Conservation (phyloP, 257 asterid genomes). For the Scutellaria galericulata region DNA sequence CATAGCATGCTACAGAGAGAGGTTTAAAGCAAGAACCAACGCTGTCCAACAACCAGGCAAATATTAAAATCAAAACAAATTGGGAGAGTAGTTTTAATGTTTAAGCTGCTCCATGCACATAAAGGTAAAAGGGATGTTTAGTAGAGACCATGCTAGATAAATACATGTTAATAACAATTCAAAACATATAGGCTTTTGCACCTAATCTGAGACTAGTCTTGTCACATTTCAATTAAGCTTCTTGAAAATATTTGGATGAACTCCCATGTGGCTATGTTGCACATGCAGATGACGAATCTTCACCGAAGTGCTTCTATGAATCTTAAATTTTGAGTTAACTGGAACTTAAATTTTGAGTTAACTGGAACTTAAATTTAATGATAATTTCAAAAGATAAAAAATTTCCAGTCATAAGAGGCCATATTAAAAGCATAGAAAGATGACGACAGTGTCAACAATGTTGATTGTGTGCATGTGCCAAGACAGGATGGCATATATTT, state of each 20-base stretch:
- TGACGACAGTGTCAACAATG: not conserved
- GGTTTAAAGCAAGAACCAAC: conserved; percentile 49
- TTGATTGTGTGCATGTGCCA: not conserved
- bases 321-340: not conserved
- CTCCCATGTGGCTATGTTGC: not conserved
- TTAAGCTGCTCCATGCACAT: not conserved
- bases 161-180: not conserved
- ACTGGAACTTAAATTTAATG: not conserved
- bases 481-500: too few species aligned
- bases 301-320: not conserved
- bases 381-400: not conserved
- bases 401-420: too few species aligned
- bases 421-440: too few species aligned
- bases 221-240: not conserved
- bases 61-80: not conserved
- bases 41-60: conserved; percentile 40
- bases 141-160: not conserved
- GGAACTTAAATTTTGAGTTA: not conserved
- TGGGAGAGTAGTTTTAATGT: conserved; percentile 9
- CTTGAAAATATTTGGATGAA: conserved; percentile 3
- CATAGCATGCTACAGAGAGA: conserved; percentile 50
- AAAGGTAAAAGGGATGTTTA: conserved; percentile 1
- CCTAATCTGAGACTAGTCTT: not conserved
- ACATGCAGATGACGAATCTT: conserved; percentile 8
- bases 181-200: not conserved